Base-by-base conservation (phyloP, 192 early-diverging fungal genomes). In the Rhizophagus sp. region DNA sequence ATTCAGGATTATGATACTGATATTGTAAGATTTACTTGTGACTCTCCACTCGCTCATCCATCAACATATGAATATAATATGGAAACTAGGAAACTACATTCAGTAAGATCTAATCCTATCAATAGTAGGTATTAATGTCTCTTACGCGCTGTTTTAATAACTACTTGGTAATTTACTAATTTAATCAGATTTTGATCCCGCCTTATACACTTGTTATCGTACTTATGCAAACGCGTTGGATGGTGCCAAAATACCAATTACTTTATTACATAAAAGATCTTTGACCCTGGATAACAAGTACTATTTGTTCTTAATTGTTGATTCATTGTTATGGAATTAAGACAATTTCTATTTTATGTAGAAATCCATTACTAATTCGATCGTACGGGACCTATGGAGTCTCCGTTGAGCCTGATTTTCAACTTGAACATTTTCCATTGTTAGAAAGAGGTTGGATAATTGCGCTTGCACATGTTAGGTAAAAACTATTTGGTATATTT, bases 351-450 rank as follows among this genome's bases (percentile, higher is more conserved):
- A 13, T 34, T 73, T 47, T 30, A 52, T 50, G 7, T 36, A 82
- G 87, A 27, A 90, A 90, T 72, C 89, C 89, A 10, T 81, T 88
- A 7, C 77, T 96, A 62, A 83, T 96, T 76, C 90, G 93, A 15
- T 90, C 91, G 0, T 96, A 96, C 73, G 95, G 94, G 22, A 93
- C 95, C 27, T 96, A 96, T 80, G 95, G 95, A 17, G 86, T 89
- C 2, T 88, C 92, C 1, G 88, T 92, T 6, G 93, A 94, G 67
- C 89, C 92, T 11, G 93, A 94, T 77, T 96, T 96, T 66, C 87
- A 92, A 30, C 81, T 94, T 22, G 90, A 94, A 64, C 85, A 93
- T 57, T 89, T 96, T 33, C 91, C 95, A 50, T 83, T 96, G 6
- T 77, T 96, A 63, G 92, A 92, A 61, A 86, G 95, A 57, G 94